Evolutionary conservation across 1,139 yeast genomes (phyloP).

Genomic region (Lodderomyces orthopsilosis): DNA sequence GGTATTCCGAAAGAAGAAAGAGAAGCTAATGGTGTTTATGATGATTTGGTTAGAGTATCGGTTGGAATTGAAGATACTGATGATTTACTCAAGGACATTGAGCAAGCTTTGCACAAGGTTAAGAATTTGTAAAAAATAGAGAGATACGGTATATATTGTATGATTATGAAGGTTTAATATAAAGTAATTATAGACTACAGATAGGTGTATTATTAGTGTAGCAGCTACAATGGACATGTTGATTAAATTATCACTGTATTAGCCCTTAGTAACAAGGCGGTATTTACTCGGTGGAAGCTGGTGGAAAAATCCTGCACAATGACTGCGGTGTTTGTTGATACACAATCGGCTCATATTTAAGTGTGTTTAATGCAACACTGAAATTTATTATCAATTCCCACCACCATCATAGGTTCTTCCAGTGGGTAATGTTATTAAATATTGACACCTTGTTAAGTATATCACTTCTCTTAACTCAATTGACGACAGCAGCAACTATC

Average conservation of each 20-base stretch:
- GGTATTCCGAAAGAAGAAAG: constrained; percentile 83
- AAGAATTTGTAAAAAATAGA: neutral
- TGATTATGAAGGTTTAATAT: neutral
- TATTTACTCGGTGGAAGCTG: too few relatives aligned
- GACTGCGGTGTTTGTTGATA: too few relatives aligned
- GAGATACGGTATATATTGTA: neutral
- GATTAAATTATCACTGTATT: too few relatives aligned
- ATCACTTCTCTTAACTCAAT: neutral
- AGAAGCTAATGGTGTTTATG: constrained; percentile 78
- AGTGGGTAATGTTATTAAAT: neutral
- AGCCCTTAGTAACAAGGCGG: too few relatives aligned
- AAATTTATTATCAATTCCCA: too few relatives aligned
- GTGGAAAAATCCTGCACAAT: neutral
- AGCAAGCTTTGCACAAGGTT: constrained; percentile 56
- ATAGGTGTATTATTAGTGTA: too few relatives aligned
- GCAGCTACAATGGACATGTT: too few relatives aligned
- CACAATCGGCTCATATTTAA: too few relatives aligned
- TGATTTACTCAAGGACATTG: constrained; percentile 71
- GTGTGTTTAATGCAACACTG: too few relatives aligned
- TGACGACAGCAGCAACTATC: neutral
- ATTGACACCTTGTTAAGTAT: neutral
- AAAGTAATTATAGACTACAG: neutral
- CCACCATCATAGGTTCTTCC: neutral
- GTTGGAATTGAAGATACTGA: constrained; percentile 87
- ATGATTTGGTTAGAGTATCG: constrained; percentile 77